A percentile compares a stretch with the other conserved stretches of the same genome.
phyloP scores from a whole-genome alignment of 306 rosid species.

The Castanopsis chinensis region DNA sequence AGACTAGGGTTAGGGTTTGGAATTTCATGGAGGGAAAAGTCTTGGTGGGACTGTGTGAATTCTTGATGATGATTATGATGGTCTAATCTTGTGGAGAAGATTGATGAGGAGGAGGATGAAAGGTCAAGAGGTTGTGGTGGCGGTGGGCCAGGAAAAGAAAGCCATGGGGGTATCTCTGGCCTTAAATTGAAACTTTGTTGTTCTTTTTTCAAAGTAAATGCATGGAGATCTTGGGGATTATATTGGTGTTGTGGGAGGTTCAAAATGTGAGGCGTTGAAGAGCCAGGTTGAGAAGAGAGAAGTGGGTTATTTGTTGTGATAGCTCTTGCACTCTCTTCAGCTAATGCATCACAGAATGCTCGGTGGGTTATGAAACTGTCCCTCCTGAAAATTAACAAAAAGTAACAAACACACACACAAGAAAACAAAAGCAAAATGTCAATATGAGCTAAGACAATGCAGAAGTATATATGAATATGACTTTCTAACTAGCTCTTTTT shows the following conservation, averaged over 20 bases:
- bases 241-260: conserved; percentile 41
- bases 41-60: conserved; percentile 9
- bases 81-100: conserved; percentile 36
- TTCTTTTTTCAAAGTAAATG: conserved; percentile 55
- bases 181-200: conserved; percentile 46
- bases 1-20: conserved; percentile 80
- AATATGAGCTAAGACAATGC: conserved; percentile 24
- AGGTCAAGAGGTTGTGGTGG: conserved; percentile 21
- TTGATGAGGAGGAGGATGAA: conserved; percentile 32
- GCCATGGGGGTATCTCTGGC: conserved; percentile 69
- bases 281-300: conserved; percentile 27
- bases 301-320: conserved; percentile 37
- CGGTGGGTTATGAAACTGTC: conserved; percentile 98
- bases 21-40: conserved; percentile 22
- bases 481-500: conserved; percentile 15
- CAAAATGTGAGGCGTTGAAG: conserved; percentile 27
- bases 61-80: conserved; percentile 14
- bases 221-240: conserved; percentile 38
- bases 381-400: conserved; percentile 56
- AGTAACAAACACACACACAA: not conserved
- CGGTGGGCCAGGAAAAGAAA: conserved; percentile 32
- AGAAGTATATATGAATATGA: conserved; percentile 16
- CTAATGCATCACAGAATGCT: conserved; percentile 97
- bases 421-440: conserved; percentile 32
- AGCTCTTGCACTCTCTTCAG: conserved; percentile 86